phyloP scores from a whole-genome alignment of 352 stramenopile genomes.

The Phytophthora pluvialis region DNA sequence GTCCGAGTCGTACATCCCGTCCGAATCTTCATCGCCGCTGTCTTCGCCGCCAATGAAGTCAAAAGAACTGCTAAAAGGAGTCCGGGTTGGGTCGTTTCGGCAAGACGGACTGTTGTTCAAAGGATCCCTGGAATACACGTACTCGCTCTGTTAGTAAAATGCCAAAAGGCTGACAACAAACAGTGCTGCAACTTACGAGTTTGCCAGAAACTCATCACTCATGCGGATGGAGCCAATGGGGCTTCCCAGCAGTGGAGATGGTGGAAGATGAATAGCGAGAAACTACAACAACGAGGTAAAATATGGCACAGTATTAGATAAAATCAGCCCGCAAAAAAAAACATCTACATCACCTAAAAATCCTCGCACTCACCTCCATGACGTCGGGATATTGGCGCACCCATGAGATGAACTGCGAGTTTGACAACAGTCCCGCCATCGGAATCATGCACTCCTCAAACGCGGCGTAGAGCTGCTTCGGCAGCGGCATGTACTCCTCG shows the following conservation, averaged over 20 bases:
- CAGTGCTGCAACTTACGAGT: conserved; percentile 37
- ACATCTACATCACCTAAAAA: too few species aligned
- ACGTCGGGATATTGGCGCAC: conserved; percentile 68
- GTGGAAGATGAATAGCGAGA: conserved; percentile 52
- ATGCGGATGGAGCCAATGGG: conserved; percentile 41
- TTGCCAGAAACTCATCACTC: conserved; percentile 51
- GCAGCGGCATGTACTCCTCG: conserved; percentile 64
- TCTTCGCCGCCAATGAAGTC: conserved; percentile 87
- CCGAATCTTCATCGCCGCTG: conserved; percentile 75
- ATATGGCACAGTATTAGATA: background rate
- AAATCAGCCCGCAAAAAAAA: background rate
- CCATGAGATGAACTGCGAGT: conserved; percentile 79
- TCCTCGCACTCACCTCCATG: conserved; percentile 55
- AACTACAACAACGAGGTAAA: conserved; percentile 35
- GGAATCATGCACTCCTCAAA: conserved; percentile 80
- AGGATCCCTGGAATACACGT: conserved; percentile 45
- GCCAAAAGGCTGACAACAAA: background rate
- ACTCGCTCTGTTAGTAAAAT: conserved; percentile 10
- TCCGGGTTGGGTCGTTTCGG: conserved; percentile 46
- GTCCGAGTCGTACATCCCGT: conserved; percentile 75
- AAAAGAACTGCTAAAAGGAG: conserved; percentile 63
- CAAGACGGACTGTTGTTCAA: conserved; percentile 83
- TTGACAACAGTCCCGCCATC: conserved; percentile 56
- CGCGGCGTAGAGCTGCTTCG: conserved; percentile 74
- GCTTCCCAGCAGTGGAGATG: conserved; percentile 41